Evolutionary conservation across 306 rosid species (phyloP).

Genomic region (Pterocarpus santalinus): DNA sequence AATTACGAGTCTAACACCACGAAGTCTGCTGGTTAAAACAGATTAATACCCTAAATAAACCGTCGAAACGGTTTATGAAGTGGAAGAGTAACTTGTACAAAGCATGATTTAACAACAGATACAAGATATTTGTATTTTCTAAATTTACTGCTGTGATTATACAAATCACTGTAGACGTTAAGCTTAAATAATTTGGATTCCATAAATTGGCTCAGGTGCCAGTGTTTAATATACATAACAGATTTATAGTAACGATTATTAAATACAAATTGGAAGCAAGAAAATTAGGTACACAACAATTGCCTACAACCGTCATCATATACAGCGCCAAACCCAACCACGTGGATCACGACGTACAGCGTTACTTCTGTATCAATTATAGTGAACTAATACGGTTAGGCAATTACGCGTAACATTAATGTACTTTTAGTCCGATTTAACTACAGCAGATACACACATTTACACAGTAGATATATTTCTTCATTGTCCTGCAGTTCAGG

Average conservation of each 20-base stretch:
- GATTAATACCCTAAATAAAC: too few species aligned
- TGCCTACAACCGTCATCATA: neutral
- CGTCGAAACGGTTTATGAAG: too few species aligned
- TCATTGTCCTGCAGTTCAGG: neutral
- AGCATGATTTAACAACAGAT: too few species aligned
- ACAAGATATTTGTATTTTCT: neutral
- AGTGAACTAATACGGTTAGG: constrained; percentile 31
- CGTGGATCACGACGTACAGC: neutral
- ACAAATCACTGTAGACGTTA: neutral
- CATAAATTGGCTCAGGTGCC: constrained; percentile 30
- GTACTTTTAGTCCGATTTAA: constrained; percentile 18
- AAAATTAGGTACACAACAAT: neutral
- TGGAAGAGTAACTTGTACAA: too few species aligned
- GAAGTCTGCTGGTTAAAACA: neutral
- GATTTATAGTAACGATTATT: neutral
- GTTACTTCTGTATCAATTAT: neutral
- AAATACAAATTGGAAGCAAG: neutral
- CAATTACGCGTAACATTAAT: constrained; percentile 26
- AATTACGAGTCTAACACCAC: neutral
- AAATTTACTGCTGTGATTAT: neutral
- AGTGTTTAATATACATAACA: constrained; percentile 28
- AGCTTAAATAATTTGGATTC: neutral
- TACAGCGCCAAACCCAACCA: neutral
- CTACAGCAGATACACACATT: constrained; percentile 8
- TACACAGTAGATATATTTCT: neutral